Percentiles rank a stretch among this genome's conserved stretches.
phyloP scores from a whole-genome alignment of 805 yeast genomes.

The Ogataea pini region DNA sequence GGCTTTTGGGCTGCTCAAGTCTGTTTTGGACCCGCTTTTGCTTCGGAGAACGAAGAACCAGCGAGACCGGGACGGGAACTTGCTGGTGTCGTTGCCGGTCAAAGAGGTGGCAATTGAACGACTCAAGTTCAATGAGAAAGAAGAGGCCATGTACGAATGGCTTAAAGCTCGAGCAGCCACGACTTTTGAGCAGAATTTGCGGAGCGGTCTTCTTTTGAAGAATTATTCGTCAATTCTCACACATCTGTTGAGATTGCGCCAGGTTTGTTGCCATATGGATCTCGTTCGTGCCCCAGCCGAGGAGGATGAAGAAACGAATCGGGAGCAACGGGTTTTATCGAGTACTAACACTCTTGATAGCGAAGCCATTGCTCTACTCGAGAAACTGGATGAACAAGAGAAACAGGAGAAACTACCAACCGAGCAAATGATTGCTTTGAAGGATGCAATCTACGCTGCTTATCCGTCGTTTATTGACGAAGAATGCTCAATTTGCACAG shows the following conservation, averaged over 20 bases:
- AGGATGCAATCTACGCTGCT: slow-evolving; percentile 33
- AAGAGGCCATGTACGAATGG: slow-evolving; percentile 65
- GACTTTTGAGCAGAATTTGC: slow-evolving; percentile 59
- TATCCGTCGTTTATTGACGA: slow-evolving; percentile 42
- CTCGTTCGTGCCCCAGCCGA: slow-evolving; percentile 42
- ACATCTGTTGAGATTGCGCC: slow-evolving; percentile 80
- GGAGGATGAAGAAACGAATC: slow-evolving; percentile 51
- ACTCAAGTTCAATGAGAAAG: slow-evolving; percentile 65
- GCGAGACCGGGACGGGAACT: slow-evolving; percentile 71
- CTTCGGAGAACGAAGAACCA: slow-evolving; percentile 84
- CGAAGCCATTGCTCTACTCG: slow-evolving; percentile 27
- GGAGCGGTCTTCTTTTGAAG: slow-evolving; percentile 66
- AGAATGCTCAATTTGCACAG: slow-evolving; percentile 85
- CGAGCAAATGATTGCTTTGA: slow-evolving; percentile 29
- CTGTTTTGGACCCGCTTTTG: slow-evolving; percentile 79
- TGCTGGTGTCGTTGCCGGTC: slow-evolving; percentile 73
- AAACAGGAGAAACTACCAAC: slow-evolving; percentile 23
- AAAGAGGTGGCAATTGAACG: slow-evolving; percentile 72
- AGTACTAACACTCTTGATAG: slow-evolving; percentile 13
- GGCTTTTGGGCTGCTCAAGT: slow-evolving; percentile 82
- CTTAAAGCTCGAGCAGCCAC: slow-evolving; percentile 65
- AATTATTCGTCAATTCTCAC: slow-evolving; percentile 79
- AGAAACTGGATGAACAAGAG: slow-evolving; percentile 29
- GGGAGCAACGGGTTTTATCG: slow-evolving; percentile 9
- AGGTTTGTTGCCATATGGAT: slow-evolving; percentile 82